Conservation (phyloP, 345 rosid species). For the Ailanthus altissimus region DNA sequence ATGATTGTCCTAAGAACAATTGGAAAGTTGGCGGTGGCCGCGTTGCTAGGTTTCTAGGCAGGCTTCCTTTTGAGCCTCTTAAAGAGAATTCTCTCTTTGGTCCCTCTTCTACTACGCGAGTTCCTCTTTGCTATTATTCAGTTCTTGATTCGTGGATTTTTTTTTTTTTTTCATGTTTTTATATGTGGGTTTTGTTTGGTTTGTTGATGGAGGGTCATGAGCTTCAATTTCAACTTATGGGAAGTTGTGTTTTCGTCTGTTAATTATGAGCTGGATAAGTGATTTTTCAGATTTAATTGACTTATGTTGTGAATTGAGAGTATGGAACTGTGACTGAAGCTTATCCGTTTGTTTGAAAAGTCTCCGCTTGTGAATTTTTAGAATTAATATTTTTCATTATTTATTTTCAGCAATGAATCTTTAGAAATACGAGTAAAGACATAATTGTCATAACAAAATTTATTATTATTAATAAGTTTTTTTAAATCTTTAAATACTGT, state of each 20-base stretch:
- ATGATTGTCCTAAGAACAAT: conserved; percentile 77
- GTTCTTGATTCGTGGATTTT: background rate
- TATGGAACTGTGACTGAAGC: background rate
- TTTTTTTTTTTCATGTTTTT: no score
- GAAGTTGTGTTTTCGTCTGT: background rate
- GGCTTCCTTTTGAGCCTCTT: conserved; percentile 83
- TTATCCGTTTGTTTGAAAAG: background rate
- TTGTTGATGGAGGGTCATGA: background rate
- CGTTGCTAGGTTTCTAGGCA: conserved; percentile 72
- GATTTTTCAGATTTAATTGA: background rate
- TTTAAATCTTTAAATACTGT: no score
- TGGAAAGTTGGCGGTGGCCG: conserved; percentile 45
- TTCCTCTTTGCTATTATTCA: background rate
- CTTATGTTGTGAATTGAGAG: background rate
- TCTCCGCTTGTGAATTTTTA: background rate
- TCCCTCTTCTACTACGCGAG: conserved; percentile 86
- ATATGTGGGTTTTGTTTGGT: no score
- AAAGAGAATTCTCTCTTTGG: conserved; percentile 93
- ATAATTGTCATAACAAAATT: no score
- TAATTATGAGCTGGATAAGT: background rate
- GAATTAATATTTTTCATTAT: background rate
- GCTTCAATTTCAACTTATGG: background rate
- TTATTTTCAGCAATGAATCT: background rate
- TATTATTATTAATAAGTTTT: no score
- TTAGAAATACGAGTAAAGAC: no score